These are phyloP conservation scores for Alternaria arbusti DNA, from an alignment of 2,329 filamentous ascomycete genomes.

Conservation along the genomic window DNA sequence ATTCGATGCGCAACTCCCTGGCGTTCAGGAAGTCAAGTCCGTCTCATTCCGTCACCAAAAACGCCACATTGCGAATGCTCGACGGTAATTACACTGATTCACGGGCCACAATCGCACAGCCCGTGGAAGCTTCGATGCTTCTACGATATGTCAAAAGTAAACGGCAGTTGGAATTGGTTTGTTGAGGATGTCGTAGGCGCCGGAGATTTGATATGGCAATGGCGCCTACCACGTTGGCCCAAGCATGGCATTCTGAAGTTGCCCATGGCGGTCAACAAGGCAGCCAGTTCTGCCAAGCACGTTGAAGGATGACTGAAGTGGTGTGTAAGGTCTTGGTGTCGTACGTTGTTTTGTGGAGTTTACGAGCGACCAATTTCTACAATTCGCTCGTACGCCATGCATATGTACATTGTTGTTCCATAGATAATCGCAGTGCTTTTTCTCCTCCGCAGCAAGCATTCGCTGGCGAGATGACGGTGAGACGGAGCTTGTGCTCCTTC, in stretches of 20 bases:
- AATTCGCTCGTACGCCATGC: not conserved
- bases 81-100: not conserved
- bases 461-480: not conserved
- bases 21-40: slow-evolving; percentile 3
- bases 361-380: not conserved
- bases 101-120: not conserved
- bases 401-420: not conserved
- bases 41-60: not conserved
- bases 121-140: not conserved
- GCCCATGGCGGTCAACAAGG: not conserved
- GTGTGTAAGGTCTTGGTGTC: not conserved
- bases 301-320: not conserved
- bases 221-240: not conserved
- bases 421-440: not conserved
- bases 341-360: not conserved
- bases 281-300: not conserved
- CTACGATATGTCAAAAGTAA: not conserved
- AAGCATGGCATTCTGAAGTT: not conserved
- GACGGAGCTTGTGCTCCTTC: not conserved
- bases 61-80: not conserved
- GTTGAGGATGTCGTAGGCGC: not conserved
- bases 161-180: not conserved
- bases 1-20: slow-evolving; percentile 3
- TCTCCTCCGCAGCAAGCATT: not conserved
- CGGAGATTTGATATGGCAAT: not conserved